phyloP scores from a whole-genome alignment of 148 eudicot genomes.

The Fagopyrum esculentum region DNA sequence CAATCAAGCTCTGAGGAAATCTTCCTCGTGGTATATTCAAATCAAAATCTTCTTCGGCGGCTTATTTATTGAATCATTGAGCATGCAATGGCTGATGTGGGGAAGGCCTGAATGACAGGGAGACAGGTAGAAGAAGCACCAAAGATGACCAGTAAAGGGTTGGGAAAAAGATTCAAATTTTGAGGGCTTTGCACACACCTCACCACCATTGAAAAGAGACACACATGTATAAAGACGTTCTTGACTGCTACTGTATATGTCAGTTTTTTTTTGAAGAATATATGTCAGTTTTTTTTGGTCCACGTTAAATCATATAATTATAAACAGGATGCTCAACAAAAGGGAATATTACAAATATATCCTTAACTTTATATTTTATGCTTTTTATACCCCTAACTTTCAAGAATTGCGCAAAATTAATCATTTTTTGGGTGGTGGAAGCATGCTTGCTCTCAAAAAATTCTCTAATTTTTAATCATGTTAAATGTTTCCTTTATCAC shows the following conservation, averaged over 20 bases:
- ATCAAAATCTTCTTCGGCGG: background rate
- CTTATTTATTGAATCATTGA: background rate
- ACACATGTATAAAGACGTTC: background rate
- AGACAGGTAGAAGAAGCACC: conserved; percentile 4
- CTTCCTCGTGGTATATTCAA: background rate
- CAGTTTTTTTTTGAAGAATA: background rate
- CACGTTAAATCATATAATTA: background rate
- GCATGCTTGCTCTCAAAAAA: too few species aligned
- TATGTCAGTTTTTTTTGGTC: background rate
- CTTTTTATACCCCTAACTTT: too few species aligned
- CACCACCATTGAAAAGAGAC: conserved; percentile 7
- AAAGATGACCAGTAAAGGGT: background rate
- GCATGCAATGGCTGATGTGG: background rate
- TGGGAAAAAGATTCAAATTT: background rate
- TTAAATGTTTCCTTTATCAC: too few species aligned
- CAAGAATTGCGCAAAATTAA: too few species aligned
- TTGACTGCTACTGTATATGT: background rate
- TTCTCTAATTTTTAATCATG: too few species aligned
- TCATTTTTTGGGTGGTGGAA: too few species aligned
- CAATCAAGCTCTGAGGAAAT: background rate
- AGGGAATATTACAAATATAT: background rate
- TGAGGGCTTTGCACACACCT: conserved; percentile 1
- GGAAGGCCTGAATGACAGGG: conserved; percentile 1
- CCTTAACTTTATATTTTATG: background rate
- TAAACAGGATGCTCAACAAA: background rate